Evolutionary conservation across 2,329 filamentous ascomycete species (phyloP).

Genomic region (Aspergillus ibericus): DNA sequence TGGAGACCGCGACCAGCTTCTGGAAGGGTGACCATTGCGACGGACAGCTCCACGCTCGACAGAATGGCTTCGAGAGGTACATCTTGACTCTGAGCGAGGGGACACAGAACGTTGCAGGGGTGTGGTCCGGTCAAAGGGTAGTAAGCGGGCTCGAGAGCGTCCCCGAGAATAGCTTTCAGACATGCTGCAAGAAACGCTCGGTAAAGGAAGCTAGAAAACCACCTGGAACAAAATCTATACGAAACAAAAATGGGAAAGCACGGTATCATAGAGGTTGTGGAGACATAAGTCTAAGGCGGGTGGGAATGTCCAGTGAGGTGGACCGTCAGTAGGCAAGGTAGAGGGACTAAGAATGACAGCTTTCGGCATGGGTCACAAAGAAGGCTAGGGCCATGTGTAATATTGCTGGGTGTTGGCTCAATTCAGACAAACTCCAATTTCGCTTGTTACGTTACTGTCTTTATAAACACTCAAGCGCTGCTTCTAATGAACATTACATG

Average conservation of each 20-base stretch:
- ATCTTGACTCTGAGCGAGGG: constrained; percentile 33
- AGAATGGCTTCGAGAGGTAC: constrained; percentile 30
- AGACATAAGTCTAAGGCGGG: neutral
- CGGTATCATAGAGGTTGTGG: neutral
- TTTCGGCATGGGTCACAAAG: neutral
- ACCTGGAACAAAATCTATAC: neutral
- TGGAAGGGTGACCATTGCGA: constrained; percentile 29
- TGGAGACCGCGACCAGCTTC: constrained; percentile 29
- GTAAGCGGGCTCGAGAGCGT: constrained; percentile 30
- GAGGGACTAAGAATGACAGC: neutral
- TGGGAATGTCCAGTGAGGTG: neutral
- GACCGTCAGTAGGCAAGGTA: neutral
- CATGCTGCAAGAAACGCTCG: constrained; percentile 17
- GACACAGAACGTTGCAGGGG: constrained; percentile 37
- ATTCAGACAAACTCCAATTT: too few relatives aligned
- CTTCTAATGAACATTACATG: too few relatives aligned
- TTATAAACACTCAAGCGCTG: too few relatives aligned
- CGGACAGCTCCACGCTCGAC: constrained; percentile 21
- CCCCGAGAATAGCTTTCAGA: constrained; percentile 27
- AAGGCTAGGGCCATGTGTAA: neutral
- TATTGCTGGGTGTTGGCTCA: neutral
- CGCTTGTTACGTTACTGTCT: too few relatives aligned
- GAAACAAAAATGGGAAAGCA: neutral
- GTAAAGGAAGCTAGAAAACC: neutral
- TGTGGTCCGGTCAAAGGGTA: constrained; percentile 21